phyloP scores from a whole-genome alignment of 2,329 filamentous ascomycete genomes.

The Talaromyces funiculosus region DNA sequence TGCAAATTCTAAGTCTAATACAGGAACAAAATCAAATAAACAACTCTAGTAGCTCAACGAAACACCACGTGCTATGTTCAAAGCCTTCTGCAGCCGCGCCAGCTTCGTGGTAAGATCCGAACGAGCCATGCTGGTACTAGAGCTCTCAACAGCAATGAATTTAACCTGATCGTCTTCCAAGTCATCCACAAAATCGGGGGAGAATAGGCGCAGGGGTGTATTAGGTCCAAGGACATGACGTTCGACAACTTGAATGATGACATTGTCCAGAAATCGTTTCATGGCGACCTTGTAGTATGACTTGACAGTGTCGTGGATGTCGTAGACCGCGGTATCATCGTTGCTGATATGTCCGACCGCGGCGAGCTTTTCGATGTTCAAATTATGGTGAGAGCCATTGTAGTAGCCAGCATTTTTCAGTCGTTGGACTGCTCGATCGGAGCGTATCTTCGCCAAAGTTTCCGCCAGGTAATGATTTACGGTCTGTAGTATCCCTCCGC shows the following conservation, averaged over 20 bases:
- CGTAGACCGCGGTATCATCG: conserved; percentile 39
- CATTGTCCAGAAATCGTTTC: conserved; percentile 58
- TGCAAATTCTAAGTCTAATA: not conserved
- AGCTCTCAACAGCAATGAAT: conserved; percentile 55
- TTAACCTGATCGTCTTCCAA: conserved; percentile 48
- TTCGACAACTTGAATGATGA: conserved; percentile 54
- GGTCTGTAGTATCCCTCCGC: conserved; percentile 42
- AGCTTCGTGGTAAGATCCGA: not conserved
- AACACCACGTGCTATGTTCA: not conserved
- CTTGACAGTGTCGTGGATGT: conserved; percentile 56
- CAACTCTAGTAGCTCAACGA: not conserved
- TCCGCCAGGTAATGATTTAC: conserved; percentile 49
- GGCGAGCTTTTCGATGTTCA: conserved; percentile 9
- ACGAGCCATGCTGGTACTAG: conserved; percentile 20
- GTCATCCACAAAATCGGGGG: conserved; percentile 45
- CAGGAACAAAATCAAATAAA: not conserved
- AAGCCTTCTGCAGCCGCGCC: not conserved
- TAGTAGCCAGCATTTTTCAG: conserved; percentile 8
- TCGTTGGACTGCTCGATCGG: conserved; percentile 14
- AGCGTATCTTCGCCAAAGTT: conserved; percentile 26
- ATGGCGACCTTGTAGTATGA: conserved; percentile 58
- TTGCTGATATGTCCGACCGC: conserved; percentile 28
- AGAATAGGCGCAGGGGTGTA: conserved; percentile 51
- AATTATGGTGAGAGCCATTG: not conserved
- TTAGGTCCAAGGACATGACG: conserved; percentile 48